phyloP scores from a whole-genome alignment of 2,329 filamentous ascomycete genomes.

The Fusarium mundagurra region DNA sequence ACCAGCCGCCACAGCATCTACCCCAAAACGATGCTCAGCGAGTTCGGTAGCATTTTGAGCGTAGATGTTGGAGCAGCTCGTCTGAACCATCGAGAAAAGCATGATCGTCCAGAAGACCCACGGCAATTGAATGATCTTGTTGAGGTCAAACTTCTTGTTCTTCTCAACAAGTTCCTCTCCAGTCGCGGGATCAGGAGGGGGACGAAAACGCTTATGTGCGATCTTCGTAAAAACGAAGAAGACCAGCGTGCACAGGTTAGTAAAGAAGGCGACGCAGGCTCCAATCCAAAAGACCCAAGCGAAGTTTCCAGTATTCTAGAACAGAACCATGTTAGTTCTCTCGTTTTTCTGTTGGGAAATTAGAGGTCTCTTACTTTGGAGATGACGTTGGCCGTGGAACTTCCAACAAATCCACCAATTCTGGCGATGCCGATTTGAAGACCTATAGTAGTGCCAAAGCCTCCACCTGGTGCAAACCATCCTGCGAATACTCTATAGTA shows the following conservation, averaged over 20 bases:
- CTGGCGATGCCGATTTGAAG: fast-evolving
- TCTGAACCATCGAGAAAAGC: neutral
- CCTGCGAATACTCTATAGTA: neutral
- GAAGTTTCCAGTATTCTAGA: neutral
- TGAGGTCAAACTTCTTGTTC: neutral
- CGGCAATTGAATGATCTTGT: neutral
- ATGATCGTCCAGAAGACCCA: neutral
- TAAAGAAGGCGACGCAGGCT: neutral
- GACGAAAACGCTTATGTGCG: neutral
- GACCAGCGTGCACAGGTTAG: neutral
- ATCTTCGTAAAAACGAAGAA: neutral
- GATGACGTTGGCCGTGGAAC: neutral
- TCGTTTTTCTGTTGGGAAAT: fast-evolving
- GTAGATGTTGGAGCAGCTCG: neutral
- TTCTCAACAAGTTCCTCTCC: neutral
- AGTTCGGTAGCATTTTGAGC: neutral
- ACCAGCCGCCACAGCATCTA: neutral
- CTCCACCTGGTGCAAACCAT: neutral
- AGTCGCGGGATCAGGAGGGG: neutral
- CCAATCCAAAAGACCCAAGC: neutral
- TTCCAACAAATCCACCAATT: neutral
- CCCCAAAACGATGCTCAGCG: neutral
- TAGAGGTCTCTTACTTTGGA: neutral
- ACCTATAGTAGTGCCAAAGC: neutral
- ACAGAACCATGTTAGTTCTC: fast-evolving